These are phyloP conservation scores for Bruguiera sexangula DNA, from an alignment of 345 rosid genomes.

Conservation along the genomic window DNA sequence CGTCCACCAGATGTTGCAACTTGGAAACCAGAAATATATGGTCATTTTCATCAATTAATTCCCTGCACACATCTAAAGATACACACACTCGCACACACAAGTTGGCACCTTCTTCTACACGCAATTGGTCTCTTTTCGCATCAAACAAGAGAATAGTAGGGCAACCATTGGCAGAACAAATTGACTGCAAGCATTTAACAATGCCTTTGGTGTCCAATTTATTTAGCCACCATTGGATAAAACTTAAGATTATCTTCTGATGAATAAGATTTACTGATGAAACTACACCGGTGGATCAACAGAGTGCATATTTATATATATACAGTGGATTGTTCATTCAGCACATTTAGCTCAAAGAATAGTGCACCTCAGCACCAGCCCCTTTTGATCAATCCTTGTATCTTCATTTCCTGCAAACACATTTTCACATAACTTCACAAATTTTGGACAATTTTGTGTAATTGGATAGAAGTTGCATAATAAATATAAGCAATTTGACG, in stretches of 20 bases:
- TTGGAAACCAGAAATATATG: no score
- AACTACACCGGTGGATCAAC: constrained; percentile 22
- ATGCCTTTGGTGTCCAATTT: constrained; percentile 22
- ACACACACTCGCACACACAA: no score
- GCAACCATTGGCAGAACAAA: no score
- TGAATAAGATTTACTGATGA: constrained; percentile 17
- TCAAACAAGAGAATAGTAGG: no score
- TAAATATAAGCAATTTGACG: not conserved
- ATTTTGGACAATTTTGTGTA: not conserved
- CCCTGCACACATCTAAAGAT: no score
- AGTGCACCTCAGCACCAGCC: constrained; percentile 67
- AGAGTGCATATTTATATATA: constrained; percentile 28
- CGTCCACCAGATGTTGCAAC: no score
- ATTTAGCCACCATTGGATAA: constrained; percentile 35
- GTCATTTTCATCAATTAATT: no score
- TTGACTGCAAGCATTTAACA: not conserved
- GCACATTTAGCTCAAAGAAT: constrained; percentile 44
- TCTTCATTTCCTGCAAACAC: constrained; percentile 77
- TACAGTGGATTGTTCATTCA: constrained; percentile 31
- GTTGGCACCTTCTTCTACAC: no score
- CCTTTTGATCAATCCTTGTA: constrained; percentile 77
- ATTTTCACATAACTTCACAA: constrained; percentile 1
- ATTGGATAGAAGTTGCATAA: not conserved
- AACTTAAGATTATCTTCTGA: constrained; percentile 21
- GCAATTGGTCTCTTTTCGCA: no score